These are phyloP conservation scores for Cystofilobasidium macerans DNA, from an alignment of 768 basidiomycete species.

Conservation along the genomic window DNA sequence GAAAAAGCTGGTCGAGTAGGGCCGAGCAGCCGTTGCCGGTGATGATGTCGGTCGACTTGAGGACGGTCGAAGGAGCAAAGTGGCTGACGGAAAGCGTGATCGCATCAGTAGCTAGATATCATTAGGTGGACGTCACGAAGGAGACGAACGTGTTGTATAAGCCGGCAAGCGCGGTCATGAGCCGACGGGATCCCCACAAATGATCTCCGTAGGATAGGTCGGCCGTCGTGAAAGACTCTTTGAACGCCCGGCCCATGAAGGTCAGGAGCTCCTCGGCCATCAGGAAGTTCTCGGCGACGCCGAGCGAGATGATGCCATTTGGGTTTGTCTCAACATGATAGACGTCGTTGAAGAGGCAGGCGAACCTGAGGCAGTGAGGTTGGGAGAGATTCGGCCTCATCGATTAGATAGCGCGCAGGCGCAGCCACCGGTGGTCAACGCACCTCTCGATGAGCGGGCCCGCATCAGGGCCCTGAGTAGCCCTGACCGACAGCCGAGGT, in stretches of 20 bases:
- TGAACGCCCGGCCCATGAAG: slow-evolving; percentile 31
- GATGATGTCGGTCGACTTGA: slow-evolving; percentile 15
- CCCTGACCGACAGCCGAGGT: slow-evolving; percentile 13
- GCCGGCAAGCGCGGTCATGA: slow-evolving; percentile 31
- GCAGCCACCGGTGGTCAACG: background rate
- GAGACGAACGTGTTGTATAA: slow-evolving; percentile 35
- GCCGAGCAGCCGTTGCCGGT: slow-evolving; percentile 22
- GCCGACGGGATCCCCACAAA: slow-evolving; percentile 34
- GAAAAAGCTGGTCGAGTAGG: slow-evolving; percentile 35
- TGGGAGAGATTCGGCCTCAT: background rate
- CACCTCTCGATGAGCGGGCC: slow-evolving; percentile 33
- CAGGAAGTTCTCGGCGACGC: slow-evolving; percentile 36
- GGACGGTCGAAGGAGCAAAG: slow-evolving; percentile 24
- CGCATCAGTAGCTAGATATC: no score
- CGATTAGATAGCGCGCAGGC: no score
- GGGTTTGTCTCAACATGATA: slow-evolving; percentile 32
- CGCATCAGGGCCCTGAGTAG: slow-evolving; percentile 34
- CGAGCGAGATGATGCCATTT: slow-evolving; percentile 35
- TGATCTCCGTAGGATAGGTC: slow-evolving; percentile 36
- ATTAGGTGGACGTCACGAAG: no score
- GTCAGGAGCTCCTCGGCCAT: slow-evolving; percentile 28
- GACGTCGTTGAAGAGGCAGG: slow-evolving; percentile 35
- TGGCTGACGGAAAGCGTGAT: no score
- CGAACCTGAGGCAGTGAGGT: slow-evolving; percentile 25
- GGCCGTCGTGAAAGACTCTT: slow-evolving; percentile 27